Percentiles rank a stretch among this genome's conserved stretches.
These are phyloP conservation scores for Aspergillus tubingensis DNA, from an alignment of 2,329 filamentous ascomycete genomes.

Conservation along the genomic window DNA sequence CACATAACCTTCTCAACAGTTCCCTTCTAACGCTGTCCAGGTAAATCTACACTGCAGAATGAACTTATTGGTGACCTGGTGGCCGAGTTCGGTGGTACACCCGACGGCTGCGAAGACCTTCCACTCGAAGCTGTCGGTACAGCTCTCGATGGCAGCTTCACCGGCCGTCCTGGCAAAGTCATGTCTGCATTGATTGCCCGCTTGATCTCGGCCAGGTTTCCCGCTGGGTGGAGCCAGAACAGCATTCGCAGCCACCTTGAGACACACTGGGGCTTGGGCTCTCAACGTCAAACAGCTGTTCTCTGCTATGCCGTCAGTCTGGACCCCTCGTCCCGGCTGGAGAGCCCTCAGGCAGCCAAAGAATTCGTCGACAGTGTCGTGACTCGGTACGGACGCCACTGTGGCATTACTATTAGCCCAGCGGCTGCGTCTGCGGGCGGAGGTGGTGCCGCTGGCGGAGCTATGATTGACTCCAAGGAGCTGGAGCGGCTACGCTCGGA, in stretches of 20 bases:
- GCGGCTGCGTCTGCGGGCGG: not conserved
- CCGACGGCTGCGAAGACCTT: constrained; percentile 6
- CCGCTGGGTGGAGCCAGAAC: not conserved
- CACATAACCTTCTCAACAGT: too few relatives aligned
- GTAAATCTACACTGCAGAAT: constrained; percentile 9
- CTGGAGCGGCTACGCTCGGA: not conserved
- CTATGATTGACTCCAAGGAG: not conserved
- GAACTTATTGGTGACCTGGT: constrained; percentile 7
- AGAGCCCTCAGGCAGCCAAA: not conserved
- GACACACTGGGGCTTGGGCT: not conserved
- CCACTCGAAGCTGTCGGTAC: constrained; percentile 4
- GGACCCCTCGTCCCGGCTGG: not conserved
- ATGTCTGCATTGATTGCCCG: not conserved
- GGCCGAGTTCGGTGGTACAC: not conserved
- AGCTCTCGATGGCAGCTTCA: not conserved
- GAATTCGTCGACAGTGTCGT: constrained; percentile 4
- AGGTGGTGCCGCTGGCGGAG: not conserved
- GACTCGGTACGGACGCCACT: not conserved
- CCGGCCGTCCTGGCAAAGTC: not conserved
- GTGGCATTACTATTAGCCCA: not conserved
- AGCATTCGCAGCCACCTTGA: not conserved
- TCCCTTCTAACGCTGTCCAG: not conserved
- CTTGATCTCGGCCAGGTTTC: constrained; percentile 1
- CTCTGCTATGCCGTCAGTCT: not conserved
- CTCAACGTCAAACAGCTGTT: constrained; percentile 5